Evolutionary conservation across 2,329 filamentous ascomycete genomes (phyloP).

Genomic region (Fusarium sp.): DNA sequence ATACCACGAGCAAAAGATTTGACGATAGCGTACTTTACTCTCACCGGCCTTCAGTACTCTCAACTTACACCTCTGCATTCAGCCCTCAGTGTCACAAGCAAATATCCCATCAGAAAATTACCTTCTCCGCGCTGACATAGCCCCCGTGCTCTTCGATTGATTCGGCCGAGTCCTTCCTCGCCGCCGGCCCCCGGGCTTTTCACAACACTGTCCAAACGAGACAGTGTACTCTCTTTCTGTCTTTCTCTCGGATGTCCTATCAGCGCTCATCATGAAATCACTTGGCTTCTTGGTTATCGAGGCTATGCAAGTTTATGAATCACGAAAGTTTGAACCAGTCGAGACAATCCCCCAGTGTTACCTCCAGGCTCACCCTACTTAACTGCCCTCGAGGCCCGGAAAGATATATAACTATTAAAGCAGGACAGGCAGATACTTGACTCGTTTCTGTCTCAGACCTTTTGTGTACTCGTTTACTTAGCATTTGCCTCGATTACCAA

Average conservation of each 20-base stretch:
- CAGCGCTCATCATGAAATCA: conserved; percentile 22
- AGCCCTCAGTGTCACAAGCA: background rate
- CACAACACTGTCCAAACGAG: background rate
- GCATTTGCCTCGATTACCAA: background rate
- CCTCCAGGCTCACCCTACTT: conserved; percentile 9
- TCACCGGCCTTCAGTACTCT: background rate
- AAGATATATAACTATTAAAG: background rate
- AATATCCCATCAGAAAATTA: background rate
- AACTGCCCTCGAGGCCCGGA: background rate
- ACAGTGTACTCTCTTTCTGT: background rate
- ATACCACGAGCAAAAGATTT: conserved; percentile 25
- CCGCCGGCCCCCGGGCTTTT: conserved; percentile 25
- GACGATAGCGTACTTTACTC: conserved; percentile 22
- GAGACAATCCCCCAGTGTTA: conserved; percentile 6
- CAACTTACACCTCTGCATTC: background rate
- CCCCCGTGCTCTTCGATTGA: background rate
- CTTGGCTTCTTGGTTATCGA: conserved; percentile 4
- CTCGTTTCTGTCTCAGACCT: background rate
- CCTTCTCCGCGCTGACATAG: background rate
- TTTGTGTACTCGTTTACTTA: background rate
- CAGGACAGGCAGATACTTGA: background rate
- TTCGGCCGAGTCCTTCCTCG: conserved; percentile 8
- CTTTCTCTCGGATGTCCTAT: background rate
- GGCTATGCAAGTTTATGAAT: conserved; percentile 18
- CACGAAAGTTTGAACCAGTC: background rate